Evolutionary conservation across 2,329 filamentous ascomycete genomes (phyloP).

Genomic region (Aspergillus cejpii): DNA sequence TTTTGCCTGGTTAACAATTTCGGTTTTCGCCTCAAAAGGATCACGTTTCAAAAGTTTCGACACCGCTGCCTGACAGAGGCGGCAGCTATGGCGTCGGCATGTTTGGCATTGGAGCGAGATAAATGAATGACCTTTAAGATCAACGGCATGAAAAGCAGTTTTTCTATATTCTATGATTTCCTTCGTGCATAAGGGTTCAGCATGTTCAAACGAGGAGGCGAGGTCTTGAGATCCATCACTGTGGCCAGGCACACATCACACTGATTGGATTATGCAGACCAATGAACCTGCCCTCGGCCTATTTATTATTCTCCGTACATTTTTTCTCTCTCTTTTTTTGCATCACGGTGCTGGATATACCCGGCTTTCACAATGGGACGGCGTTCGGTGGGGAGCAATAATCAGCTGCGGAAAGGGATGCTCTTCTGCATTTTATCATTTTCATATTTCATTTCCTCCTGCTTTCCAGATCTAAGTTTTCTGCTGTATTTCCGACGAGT

Average conservation of each 20-base stretch:
- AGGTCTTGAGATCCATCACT: conserved; percentile 2
- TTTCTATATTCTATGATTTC: conserved; percentile 13
- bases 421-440: conserved; percentile 13
- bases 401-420: conserved; percentile 12
- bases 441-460: conserved; percentile 1
- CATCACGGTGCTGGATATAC: conserved; percentile 47
- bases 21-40: conserved; percentile 29
- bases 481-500: neutral
- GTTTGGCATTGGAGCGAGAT: conserved; percentile 42
- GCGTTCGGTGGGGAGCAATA: conserved; percentile 30
- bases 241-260: conserved; percentile 2
- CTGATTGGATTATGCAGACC: conserved; percentile 2
- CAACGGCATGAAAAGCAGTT: conserved; percentile 20
- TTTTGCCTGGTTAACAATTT: conserved; percentile 8
- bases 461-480: neutral
- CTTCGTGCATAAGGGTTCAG: conserved; percentile 19
- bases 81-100: conserved; percentile 42
- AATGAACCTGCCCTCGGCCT: conserved; percentile 14
- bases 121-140: conserved; percentile 17
- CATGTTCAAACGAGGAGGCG: conserved; percentile 14
- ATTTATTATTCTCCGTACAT: conserved; percentile 31
- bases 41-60: conserved; percentile 37
- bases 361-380: conserved; percentile 40
- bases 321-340: conserved; percentile 39
- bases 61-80: conserved; percentile 35